Base-by-base conservation (phyloP, 306 rosid genomes). In the Elaeagnus macrophylla region DNA sequence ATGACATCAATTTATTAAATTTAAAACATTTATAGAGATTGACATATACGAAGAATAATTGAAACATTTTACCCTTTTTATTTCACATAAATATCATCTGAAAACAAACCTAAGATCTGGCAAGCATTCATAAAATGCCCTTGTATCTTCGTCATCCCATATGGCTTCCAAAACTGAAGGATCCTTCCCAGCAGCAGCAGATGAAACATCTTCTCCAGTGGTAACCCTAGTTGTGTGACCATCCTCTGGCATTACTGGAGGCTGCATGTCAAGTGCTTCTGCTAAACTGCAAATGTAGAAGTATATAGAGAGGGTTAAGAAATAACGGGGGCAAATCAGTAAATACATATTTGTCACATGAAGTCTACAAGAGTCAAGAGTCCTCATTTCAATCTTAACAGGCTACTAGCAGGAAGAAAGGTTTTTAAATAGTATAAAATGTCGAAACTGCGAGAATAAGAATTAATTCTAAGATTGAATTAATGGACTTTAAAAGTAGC, bases 171-270 rank as follows among this genome's bases (percentile, higher is more conserved):
- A 74, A 62, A 72, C 74, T 48, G 90, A 75, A 70, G 90, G 80
- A 60, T 93, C 99, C 81, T 93, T 93, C 67, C 96, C 96, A 47
- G 70, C 59, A 65, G 78, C 80, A 63, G 94, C 71, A 57, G 97
- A 65, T 71, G 81, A 79, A 71, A 81, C 83, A 68, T 88, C 99
- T 68, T 93, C 96, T 37, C 99, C 96, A 65, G 82, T 72, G 64
- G 83, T 75, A 71, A 93, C 83, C 81, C 99, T 73, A 55, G 99
- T 93, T 56, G 99, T 87, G 77, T 93, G 94, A 56, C 96, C 89
- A 72, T 93, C 99, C 77, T 87, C 99, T 38, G 94, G 99, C 99
- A 93, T 93, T 65, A 82, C 95, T 41, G 96, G 99, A 62, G 94
- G 96, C 75, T 87, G 96, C 99, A 84, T 82, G 63, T 93, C 99